Percentiles rank a stretch among this genome's conserved stretches.
These are phyloP conservation scores for Forsythia viridissima DNA, from an alignment of 257 asterid genomes.

Conservation along the genomic window DNA sequence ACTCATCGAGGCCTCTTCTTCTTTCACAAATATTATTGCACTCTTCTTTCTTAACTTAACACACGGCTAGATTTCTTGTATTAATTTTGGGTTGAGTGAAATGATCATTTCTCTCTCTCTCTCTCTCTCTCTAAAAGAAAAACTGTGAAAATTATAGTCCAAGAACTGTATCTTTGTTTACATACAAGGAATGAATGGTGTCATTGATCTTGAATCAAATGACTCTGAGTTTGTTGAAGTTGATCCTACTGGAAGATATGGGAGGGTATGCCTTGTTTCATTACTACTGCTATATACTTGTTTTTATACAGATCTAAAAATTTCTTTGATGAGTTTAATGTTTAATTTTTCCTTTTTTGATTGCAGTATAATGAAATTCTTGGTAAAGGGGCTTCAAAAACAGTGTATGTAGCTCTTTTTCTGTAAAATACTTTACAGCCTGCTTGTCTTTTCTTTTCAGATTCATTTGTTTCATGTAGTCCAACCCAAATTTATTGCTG, in stretches of 20 bases:
- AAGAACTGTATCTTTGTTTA: neutral
- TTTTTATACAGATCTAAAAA: conserved; percentile 9
- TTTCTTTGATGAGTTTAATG: conserved; percentile 1
- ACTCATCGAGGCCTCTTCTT: neutral
- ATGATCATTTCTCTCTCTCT: neutral
- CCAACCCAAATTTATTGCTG: neutral
- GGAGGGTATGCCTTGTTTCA: conserved; percentile 35
- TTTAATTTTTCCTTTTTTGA: neutral
- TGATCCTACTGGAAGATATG: conserved; percentile 62
- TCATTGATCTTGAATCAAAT: conserved; percentile 34
- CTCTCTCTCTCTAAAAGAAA: neutral
- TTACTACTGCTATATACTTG: neutral
- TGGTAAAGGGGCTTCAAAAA: conserved; percentile 60
- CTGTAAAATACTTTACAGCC: neutral
- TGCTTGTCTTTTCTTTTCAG: too few species aligned
- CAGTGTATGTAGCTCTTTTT: conserved; percentile 39
- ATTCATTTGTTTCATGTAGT: too few species aligned
- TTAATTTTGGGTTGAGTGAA: neutral
- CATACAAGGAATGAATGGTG: conserved; percentile 39
- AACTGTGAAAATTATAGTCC: neutral
- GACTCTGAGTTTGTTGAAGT: conserved; percentile 52
- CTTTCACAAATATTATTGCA: neutral
- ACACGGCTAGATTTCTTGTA: neutral
- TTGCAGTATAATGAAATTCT: conserved; percentile 52
- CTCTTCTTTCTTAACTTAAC: neutral